A percentile compares a stretch with the other conserved stretches of the same genome.
These are phyloP conservation scores for Paramecium sexaurelia DNA, from an alignment of 73 alveolate genomes.

Conservation along the genomic window DNA sequence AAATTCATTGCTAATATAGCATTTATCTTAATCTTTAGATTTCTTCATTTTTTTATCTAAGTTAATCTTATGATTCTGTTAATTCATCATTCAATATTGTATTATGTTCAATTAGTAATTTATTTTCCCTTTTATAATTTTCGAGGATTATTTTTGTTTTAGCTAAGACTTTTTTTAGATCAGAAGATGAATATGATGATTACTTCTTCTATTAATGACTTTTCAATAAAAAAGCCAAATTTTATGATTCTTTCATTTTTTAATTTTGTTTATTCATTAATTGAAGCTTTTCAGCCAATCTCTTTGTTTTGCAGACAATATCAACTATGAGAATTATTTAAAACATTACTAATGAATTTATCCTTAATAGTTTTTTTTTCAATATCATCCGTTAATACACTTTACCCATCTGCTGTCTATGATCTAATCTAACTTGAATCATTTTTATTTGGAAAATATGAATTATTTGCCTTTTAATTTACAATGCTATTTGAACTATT, in stretches of 20 bases:
- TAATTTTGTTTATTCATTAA: not conserved
- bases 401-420: constrained; percentile 28
- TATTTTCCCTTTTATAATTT: constrained; percentile 14
- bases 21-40: constrained; percentile 17
- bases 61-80: not conserved
- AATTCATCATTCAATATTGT: not conserved
- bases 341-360: not conserved
- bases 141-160: constrained; percentile 20
- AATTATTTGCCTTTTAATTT: constrained; percentile 8
- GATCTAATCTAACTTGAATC: constrained; percentile 53
- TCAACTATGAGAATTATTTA: not conserved
- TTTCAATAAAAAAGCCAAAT: not conserved
- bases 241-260: not conserved
- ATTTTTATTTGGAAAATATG: constrained; percentile 49
- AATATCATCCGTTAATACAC: constrained; percentile 21
- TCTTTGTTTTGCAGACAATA: constrained; percentile 30
- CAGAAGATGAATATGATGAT: not conserved
- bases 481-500: constrained; percentile 36
- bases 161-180: not conserved
- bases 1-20: constrained; percentile 16
- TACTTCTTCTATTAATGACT: not conserved
- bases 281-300: constrained; percentile 15
- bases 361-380: not conserved
- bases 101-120: not conserved
- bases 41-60: not conserved